Evolutionary conservation across 495 filamentous ascomycete genomes (phyloP), one percentile per base, ranked within the genome.

Genomic region (Venustampulla echinocandica): DNA sequence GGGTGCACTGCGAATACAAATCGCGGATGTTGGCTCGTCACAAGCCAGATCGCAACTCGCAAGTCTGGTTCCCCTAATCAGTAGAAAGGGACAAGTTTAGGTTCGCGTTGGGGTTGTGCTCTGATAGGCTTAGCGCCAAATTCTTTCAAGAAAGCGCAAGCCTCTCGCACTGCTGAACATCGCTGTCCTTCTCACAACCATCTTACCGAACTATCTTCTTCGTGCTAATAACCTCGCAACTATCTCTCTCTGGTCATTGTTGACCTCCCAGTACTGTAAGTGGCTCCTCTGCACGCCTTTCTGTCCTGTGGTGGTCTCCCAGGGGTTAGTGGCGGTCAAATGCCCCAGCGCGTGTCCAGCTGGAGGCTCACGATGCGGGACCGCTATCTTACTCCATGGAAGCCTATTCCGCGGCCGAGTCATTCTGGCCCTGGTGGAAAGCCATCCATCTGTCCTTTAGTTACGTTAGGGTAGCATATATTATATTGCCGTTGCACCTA

Each of bases 371-470:
- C 18, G 32, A 49, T 49, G 39, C 19, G 44, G 48, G 43, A 53
- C 10, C 27, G 40, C 44, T 46, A 42, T 15, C 22, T 42, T 14
- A 35, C 28, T 42, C 50, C 20, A 50, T 49, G 47, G 55, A 47
- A 51, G 55, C 55, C 55, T 58, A 23, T 49, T 47, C 25, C 19
- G 9, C 35, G 36, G 5, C 17, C 19, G 47, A 48, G 34, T 42
- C 42, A 45, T 23, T 37, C 22, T 34, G 14, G 43, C 10, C 21
- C 20, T 4, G 2, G 15, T 38, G 30, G 35, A 47, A 27, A 40
- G 32, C 49, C 15, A 15, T 56, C 27, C 50, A 67, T 63, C 63
- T 66, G 61, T 60, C 58, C 54, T 60, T 44, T 56, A 43, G 38
- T 30, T 7, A 7, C 27, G 27, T 23, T 44, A 37, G 49, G 50